Evolutionary conservation across 495 filamentous ascomycete genomes (phyloP), one percentile per base, ranked within the genome.

Genomic region (Penicillium cataractarum): DNA sequence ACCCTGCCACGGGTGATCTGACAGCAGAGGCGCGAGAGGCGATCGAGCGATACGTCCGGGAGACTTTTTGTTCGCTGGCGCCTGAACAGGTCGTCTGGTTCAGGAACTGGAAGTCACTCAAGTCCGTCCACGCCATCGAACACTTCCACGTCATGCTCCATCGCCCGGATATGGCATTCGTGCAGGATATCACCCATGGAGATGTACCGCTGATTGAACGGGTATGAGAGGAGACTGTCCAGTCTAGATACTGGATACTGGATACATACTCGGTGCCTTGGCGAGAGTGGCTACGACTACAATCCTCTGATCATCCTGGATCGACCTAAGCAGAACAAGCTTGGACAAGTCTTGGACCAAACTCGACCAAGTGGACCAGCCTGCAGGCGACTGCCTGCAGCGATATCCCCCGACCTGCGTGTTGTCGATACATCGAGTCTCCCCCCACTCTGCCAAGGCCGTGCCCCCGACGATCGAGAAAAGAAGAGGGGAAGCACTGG

Each of bases 111-210:
- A 82, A 78, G 55, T 83, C 83, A 3, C 76, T 97, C 62, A 96
- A 96, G 74, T 90, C 86, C 3, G 84, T 97, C 13, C 85, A 91
- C 63, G 85, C 89, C n/a, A 84, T 96, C n/a, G 92, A 97, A 80
- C 92, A 97, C 70, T 95, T 97, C 74, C 92, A 97, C 74, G 90
- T 97, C 69, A 93, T 97, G 91, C 78, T 97, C 48, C 88, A 85
- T 73, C 82, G 90, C 52, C 88, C 92, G 5, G 87, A 92, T 70
- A 78, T 79, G 50, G 83, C 76, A 35, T 92, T 93, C 61, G 68
- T 97, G 33, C 74, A 81, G 62, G 82, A 89, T 62, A 85, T 96
- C 65, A 96, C 92, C 2, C 74, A 83, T 29, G 90, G 89, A 5
- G 91, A 97, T 76, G 78, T 90, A 10, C 87, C 91, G 3, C 66